Conservation (phyloP, 2,329 filamentous ascomycete genomes). For the Diaporthe sp. region DNA sequence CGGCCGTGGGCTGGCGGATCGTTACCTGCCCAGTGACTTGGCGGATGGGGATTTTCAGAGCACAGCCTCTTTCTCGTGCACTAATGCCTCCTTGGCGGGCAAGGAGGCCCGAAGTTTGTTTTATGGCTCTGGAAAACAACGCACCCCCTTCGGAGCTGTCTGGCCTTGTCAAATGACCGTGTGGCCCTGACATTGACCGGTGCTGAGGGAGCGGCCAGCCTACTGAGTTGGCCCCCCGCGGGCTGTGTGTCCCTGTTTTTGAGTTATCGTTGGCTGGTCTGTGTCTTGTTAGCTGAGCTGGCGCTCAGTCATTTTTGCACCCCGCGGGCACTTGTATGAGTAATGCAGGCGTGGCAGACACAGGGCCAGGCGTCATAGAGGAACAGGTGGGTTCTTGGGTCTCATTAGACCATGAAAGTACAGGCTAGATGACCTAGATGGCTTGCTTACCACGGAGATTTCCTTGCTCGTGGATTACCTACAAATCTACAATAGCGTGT, state of each 20-base stretch:
- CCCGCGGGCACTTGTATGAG: neutral
- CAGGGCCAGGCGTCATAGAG: neutral
- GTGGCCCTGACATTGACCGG: neutral
- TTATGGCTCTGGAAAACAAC: constrained; percentile 8
- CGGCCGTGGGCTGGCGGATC: neutral
- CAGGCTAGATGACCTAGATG: constrained; percentile 19
- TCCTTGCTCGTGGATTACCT: neutral
- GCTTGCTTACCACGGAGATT: neutral
- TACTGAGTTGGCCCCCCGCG: neutral
- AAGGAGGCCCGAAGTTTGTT: constrained; percentile 2
- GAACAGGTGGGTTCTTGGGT: neutral
- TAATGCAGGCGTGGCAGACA: constrained; percentile 18
- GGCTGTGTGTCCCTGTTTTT: neutral
- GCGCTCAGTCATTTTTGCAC: neutral
- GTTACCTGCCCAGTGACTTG: constrained; percentile 25
- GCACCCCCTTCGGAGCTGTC: neutral
- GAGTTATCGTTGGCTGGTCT: neutral
- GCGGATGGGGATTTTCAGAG: constrained; percentile 24
- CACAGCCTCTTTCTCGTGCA: constrained; percentile 19
- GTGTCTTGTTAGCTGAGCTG: neutral
- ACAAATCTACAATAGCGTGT: neutral
- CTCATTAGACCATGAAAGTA: neutral
- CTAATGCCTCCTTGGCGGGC: constrained; percentile 15
- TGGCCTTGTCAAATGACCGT: constrained; percentile 11
- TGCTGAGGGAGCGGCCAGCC: neutral